A percentile compares a stretch with the other conserved stretches of the same genome.
Conservation (phyloP, 1,284 basidiomycete genomes). For the Leccinum subatratum region DNA sequence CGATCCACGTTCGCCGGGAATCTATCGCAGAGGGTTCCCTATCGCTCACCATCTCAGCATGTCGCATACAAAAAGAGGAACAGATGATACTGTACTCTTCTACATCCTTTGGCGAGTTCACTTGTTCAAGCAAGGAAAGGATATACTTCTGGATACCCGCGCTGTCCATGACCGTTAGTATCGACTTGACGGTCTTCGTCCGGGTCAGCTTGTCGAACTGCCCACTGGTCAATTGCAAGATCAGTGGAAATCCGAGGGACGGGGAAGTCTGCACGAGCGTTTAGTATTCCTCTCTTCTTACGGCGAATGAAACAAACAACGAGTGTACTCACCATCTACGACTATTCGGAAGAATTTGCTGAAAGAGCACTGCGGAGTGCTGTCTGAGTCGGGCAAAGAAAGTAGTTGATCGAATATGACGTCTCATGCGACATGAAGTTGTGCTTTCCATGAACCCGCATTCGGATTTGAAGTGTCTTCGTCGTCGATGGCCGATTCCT, state of each 20-base stretch:
- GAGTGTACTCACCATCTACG: constrained; percentile 70
- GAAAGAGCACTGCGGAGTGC: constrained; percentile 60
- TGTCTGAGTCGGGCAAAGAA: constrained; percentile 38
- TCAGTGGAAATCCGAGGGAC: constrained; percentile 77
- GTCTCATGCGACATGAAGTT: constrained; percentile 91
- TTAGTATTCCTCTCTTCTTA: constrained; percentile 36
- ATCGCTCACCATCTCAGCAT: constrained; percentile 18
- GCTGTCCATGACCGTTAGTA: constrained; percentile 72
- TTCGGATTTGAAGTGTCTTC: constrained; percentile 43
- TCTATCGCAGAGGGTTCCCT: constrained; percentile 50
- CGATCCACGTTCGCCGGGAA: constrained; percentile 71
- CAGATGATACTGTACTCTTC: constrained; percentile 35
- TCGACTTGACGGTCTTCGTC: constrained; percentile 88
- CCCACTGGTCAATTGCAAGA: constrained; percentile 79
- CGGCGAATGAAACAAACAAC: not conserved
- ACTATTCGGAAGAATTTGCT: constrained; percentile 87
- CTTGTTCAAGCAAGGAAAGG: constrained; percentile 61
- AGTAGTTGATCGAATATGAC: constrained; percentile 76
- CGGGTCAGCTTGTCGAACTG: constrained; percentile 91
- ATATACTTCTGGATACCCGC: constrained; percentile 80
- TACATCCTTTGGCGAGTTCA: constrained; percentile 46
- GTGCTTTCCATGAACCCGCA: constrained; percentile 78
- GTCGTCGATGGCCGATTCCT: constrained; percentile 61
- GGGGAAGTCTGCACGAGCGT: constrained; percentile 73
- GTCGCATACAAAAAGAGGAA: not conserved